Base-by-base conservation (phyloP, 1,139 yeast species). In the Magnusiomyces suaveolens region DNA sequence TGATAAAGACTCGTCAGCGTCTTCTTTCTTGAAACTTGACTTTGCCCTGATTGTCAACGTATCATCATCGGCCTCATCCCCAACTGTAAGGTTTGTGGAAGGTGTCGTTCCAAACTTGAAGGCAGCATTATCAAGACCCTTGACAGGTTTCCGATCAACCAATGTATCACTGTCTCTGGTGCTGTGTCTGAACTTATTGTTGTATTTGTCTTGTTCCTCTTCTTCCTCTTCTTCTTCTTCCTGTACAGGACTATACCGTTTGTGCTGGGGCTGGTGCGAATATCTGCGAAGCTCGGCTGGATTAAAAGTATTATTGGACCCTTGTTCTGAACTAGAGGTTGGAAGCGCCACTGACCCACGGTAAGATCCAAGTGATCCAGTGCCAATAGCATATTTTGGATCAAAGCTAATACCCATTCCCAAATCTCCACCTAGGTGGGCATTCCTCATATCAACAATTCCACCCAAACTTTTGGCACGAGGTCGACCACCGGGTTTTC, bases 211-310 rank as follows among this genome's bases (percentile, higher is more conserved):
- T 12, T 24, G 14, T 6, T 44, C 47, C 10, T 44, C 33, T 8
- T 44, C 47, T 25, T 44, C 47, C n/a, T 44, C 47, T 20, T 46
- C 48, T 18, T 46, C 48, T 29, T 46, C 48, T 25, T 46, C 38
- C 16, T 46, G 48, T 4, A 46, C 33, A 10, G 48, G 48, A 29
- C 48, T 46, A 16, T 41, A 41, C 4, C 44, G 44, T 21, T 41
- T 41, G 44, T 41, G n/a, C 20, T 41, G 44, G 16, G 18, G 20
- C 16, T 18, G 44, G 16, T 16, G 8, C 3, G 44, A 20, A 12
- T 4, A 18, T 10, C 44, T 24, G 3, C 25, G 3, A 41, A 8
- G 10, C 16, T 41, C 44, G 4, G 18, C 44, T 12, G 33, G 33
- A 10, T 6, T 36, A n/a, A 10, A 14, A 36, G 18, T 3, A n/a